Evolutionary conservation across 2,329 filamentous ascomycete species (phyloP).

Genomic region (Fusarium clavum): DNA sequence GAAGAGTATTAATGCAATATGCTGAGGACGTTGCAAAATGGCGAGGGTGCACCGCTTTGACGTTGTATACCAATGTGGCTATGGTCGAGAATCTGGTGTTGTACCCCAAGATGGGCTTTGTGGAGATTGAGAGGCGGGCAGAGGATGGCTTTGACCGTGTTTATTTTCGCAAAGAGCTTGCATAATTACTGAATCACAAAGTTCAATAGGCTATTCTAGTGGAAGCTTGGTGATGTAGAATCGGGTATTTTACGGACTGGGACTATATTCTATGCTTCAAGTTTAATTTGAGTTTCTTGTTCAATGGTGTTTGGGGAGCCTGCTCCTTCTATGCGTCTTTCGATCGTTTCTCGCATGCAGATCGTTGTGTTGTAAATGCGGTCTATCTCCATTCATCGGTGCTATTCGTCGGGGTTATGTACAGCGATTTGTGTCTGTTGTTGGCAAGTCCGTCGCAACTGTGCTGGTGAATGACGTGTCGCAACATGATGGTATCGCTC

Average conservation of each 20-base stretch:
- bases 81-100: constrained; percentile 51
- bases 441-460: neutral
- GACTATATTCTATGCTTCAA: neutral
- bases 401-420: neutral
- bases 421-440: neutral
- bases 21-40: constrained; percentile 46
- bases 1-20: constrained; percentile 48
- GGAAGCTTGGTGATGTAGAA: neutral
- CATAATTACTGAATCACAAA: constrained; percentile 38
- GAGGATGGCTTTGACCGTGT: constrained; percentile 52
- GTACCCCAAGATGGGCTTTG: constrained; percentile 50
- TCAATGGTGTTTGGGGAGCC: neutral
- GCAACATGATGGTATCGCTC: neutral
- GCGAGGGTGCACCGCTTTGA: constrained; percentile 37
- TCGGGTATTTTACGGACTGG: neutral
- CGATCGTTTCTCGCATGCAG: neutral
- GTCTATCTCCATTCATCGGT: neutral
- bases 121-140: constrained; percentile 45
- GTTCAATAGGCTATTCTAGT: too few relatives aligned
- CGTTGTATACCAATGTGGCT: constrained; percentile 51
- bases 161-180: constrained; percentile 50
- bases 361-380: too few relatives aligned
- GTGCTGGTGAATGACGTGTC: neutral
- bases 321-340: neutral
- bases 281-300: neutral